A percentile compares a stretch with the other conserved stretches of the same genome.
phyloP scores from a whole-genome alignment of 2,329 filamentous ascomycete species.

The Amauroascus niger region DNA sequence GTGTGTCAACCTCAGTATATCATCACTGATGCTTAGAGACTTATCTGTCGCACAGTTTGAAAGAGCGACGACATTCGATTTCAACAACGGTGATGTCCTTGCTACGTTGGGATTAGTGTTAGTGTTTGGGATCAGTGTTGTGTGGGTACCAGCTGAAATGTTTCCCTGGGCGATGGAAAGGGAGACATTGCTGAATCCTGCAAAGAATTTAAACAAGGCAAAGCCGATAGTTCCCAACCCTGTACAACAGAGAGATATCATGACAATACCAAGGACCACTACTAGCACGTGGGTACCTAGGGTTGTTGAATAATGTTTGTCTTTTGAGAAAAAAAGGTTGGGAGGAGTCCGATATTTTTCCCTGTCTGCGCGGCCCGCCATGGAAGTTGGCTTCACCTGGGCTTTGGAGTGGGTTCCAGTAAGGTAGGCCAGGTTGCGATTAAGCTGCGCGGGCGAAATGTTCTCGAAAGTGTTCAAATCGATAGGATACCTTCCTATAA shows the following conservation, averaged over 20 bases:
- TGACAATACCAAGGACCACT: constrained; percentile 23
- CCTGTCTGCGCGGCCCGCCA: too few relatives aligned
- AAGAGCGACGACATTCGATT: neutral
- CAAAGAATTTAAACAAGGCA: constrained; percentile 22
- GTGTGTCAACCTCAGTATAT: constrained; percentile 22
- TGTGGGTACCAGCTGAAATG: neutral
- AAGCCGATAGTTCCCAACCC: constrained; percentile 22
- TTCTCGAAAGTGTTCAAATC: constrained; percentile 41
- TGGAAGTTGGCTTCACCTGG: neutral
- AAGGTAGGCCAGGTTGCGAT: constrained; percentile 39
- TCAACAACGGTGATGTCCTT: neutral
- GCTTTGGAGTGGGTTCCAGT: constrained; percentile 21
- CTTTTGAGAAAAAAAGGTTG: neutral
- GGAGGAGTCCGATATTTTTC: neutral
- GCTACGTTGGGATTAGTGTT: constrained; percentile 11
- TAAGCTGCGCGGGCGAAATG: constrained; percentile 39
- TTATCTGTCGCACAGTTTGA: constrained; percentile 3
- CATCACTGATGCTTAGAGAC: constrained; percentile 21
- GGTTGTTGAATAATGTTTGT: neutral
- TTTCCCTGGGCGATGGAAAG: constrained; percentile 14
- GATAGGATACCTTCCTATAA: constrained; percentile 36
- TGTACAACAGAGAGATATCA: constrained; percentile 26
- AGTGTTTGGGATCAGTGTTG: constrained; percentile 10
- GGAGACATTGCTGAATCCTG: constrained; percentile 21
- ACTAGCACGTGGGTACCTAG: constrained; percentile 10